Conservation (phyloP, 2,329 filamentous ascomycete genomes). For the Paecilomyces sp. region DNA sequence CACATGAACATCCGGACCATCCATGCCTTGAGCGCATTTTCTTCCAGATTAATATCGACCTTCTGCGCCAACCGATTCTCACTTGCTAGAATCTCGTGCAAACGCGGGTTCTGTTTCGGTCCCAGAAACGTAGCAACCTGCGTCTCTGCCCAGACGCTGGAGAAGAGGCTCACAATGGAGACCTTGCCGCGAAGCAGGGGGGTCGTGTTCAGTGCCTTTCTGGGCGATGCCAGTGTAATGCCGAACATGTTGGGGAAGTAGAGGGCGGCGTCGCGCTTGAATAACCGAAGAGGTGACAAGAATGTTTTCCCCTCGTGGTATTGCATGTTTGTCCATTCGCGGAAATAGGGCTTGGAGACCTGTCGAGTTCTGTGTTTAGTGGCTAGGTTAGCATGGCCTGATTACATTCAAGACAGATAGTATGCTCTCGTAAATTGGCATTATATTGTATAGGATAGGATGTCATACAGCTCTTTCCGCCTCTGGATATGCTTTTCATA, state of each 20-base stretch:
- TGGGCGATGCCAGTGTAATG: conserved; percentile 59
- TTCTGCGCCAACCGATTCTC: conserved; percentile 55
- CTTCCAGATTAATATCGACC: conserved; percentile 83
- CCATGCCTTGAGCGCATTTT: conserved; percentile 60
- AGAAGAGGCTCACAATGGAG: conserved; percentile 74
- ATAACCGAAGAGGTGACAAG: conserved; percentile 73
- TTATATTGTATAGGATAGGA: neutral
- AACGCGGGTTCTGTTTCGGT: conserved; percentile 58
- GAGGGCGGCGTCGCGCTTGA: conserved; percentile 72
- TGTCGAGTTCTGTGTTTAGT: conserved; percentile 54
- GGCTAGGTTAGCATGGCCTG: neutral
- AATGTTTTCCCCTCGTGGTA: conserved; percentile 87
- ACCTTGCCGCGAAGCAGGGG: conserved; percentile 64
- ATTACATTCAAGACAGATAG: no score
- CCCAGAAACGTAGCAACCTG: conserved; percentile 70
- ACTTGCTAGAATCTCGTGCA: conserved; percentile 56
- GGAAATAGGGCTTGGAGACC: conserved; percentile 84
- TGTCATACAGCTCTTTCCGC: conserved; percentile 65
- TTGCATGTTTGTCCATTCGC: conserved; percentile 84
- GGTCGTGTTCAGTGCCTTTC: conserved; percentile 62
- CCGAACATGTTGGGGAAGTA: conserved; percentile 93
- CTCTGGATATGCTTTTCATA: conserved; percentile 76
- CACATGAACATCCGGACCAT: conserved; percentile 50
- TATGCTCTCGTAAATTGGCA: no score
- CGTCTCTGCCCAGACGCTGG: conserved; percentile 74